A percentile compares a stretch with the other conserved stretches of the same genome.
Evolutionary conservation across 106 monocot species (phyloP).

Genomic region (Ottelia alismoides): DNA sequence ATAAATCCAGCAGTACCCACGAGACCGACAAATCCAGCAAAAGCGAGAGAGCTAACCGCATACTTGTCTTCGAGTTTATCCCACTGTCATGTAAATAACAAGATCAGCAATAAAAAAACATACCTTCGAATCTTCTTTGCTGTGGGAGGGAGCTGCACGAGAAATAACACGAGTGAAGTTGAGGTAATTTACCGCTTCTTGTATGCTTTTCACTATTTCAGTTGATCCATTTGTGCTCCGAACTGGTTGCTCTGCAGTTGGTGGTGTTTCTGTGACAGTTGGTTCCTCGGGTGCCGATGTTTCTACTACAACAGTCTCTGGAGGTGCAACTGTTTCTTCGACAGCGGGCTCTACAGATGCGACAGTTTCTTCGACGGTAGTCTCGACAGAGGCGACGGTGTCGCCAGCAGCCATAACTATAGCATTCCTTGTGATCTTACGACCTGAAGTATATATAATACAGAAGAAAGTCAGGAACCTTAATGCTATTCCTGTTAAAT

Average conservation of each 20-base stretch:
- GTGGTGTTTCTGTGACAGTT: not conserved
- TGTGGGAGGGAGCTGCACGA: too few relatives aligned
- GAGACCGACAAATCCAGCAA: slow-evolving; percentile 43
- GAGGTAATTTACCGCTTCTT: slow-evolving; percentile 27
- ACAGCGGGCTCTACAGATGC: not conserved
- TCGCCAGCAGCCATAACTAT: slow-evolving; percentile 41
- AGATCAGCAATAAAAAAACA: not conserved
- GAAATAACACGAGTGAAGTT: too few relatives aligned
- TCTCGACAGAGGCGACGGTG: slow-evolving; percentile 14
- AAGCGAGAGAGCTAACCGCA: slow-evolving; percentile 39
- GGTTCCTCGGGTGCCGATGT: not conserved
- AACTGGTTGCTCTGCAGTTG: not conserved
- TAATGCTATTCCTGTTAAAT: too few relatives aligned
- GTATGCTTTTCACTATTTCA: slow-evolving; percentile 39
- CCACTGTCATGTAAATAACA: slow-evolving; percentile 31
- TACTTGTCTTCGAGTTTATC: slow-evolving; percentile 82
- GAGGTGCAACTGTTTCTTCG: not conserved
- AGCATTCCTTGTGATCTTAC: slow-evolving; percentile 25
- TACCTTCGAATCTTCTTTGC: not conserved
- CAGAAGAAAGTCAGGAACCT: too few relatives aligned
- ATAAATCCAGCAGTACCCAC: slow-evolving; percentile 59
- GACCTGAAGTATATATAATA: too few relatives aligned
- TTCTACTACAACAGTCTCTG: not conserved
- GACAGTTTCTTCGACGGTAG: not conserved
- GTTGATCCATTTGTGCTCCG: slow-evolving; percentile 15